Base-by-base conservation (phyloP, 2,329 filamentous ascomycete species). In the Fusarium tricinctum region DNA sequence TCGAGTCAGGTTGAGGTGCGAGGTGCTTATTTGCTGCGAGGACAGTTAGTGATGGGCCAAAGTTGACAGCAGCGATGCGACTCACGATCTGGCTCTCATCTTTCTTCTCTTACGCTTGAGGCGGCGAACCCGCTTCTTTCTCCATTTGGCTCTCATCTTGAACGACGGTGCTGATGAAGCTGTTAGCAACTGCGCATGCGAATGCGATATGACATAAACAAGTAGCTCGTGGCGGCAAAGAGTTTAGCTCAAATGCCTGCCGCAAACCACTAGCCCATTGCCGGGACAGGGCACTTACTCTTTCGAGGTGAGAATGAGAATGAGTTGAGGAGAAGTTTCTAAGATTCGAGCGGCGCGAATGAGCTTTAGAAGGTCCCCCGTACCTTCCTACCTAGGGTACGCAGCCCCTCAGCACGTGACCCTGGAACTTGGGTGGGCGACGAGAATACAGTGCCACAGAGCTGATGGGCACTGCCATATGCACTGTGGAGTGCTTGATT, bases 91-190 rank as follows among this genome's bases (percentile, higher is more conserved):
- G 80, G 95, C 96, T 84, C 96, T 91, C 87, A 96, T 97, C 95
- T 99, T 99, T 94, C 96, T 97, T 88, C 96, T 94, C 94, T 99
- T 99, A 83, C 94, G 92, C 92, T 98, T 98, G 85, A 99, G 93
- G 85, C 96, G 91, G 81, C 96, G 90, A 86, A 97, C 94, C 84
- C 96, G 90, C 95, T 99, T 99, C 92, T 99, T 99, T 89, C 95
- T 96, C 96, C 96, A 98, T 89, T 98, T 98, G 82, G 94, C 94
- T 96, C 95, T 87, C 88, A 90, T 89, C 85, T 85, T 89, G 86
- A 85, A 84, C 81, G 76, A 77, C 73, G 73, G 74, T 70, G 70
- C 75, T 77, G 68, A 52, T 53, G 48, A 45, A 47, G 28, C 38
- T 55, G 66, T 74, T 72, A 73, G 74, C 68, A 70, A 28, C 56